Evolutionary conservation across 2,329 filamentous ascomycete species (phyloP).

Genomic region (Corynespora cassiicola): DNA sequence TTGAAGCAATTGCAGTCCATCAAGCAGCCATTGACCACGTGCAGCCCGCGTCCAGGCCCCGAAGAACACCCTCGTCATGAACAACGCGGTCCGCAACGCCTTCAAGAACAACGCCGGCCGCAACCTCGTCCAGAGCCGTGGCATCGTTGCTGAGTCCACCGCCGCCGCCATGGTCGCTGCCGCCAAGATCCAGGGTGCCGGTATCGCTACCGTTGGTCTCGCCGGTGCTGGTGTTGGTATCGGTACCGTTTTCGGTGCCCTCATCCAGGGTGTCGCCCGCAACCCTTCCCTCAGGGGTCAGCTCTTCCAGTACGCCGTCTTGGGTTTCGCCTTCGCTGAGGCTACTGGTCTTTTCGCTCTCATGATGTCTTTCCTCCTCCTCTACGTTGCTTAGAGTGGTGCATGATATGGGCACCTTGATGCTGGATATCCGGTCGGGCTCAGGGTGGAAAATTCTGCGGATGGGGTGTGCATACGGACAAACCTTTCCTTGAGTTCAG

Average conservation of each 20-base stretch:
- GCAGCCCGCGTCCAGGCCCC: constrained; percentile 32
- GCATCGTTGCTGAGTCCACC: constrained; percentile 50
- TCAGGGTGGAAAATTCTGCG: constrained; percentile 45
- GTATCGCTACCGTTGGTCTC: constrained; percentile 83
- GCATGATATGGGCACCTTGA: constrained; percentile 39
- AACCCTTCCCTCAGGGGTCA: constrained; percentile 94
- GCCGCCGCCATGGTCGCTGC: constrained; percentile 51
- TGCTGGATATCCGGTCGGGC: constrained; percentile 42
- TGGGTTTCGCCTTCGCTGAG: constrained; percentile 94
- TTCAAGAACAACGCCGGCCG: constrained; percentile 50
- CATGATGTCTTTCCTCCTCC: constrained; percentile 55
- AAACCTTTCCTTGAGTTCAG: constrained; percentile 45
- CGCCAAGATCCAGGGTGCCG: constrained; percentile 51
- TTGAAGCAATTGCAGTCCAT: constrained; percentile 25
- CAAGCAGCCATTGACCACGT: constrained; percentile 41
- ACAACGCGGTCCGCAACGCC: constrained; percentile 45
- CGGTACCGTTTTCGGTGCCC: constrained; percentile 90
- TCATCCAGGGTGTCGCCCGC: constrained; percentile 88
- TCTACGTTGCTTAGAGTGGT: constrained; percentile 50
- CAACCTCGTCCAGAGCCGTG: constrained; percentile 49
- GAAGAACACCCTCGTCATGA: constrained; percentile 46
- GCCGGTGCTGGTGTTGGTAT: constrained; percentile 94
- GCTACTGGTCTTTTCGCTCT: constrained; percentile 74
- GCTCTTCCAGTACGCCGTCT: constrained; percentile 95
- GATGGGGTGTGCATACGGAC: constrained; percentile 49